Percentiles rank a stretch among this genome's conserved stretches.
Evolutionary conservation across 495 filamentous ascomycete genomes (phyloP).

Genomic region (Chaetomidium leptoderma): DNA sequence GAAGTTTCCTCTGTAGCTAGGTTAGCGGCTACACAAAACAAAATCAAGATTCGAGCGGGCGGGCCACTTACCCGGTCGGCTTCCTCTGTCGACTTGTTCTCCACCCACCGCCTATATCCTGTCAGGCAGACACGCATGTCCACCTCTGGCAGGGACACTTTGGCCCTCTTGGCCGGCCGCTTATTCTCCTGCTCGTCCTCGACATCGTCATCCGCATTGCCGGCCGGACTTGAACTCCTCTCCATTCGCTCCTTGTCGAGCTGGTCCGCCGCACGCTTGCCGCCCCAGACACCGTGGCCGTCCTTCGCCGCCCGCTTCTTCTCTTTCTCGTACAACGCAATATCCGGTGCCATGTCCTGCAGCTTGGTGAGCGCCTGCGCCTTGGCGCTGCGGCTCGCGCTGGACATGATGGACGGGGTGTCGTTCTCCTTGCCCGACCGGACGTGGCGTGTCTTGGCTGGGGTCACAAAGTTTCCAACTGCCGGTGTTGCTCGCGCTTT

Average conservation of each 20-base stretch:
- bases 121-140: slow-evolving; percentile 71
- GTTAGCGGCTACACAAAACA: slow-evolving; percentile 22
- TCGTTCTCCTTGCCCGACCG: slow-evolving; percentile 74
- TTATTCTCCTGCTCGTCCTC: slow-evolving; percentile 45
- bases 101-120: slow-evolving; percentile 72
- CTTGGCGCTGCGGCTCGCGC: slow-evolving; percentile 80
- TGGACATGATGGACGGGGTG: slow-evolving; percentile 62
- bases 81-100: slow-evolving; percentile 63
- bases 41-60: neutral
- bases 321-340: slow-evolving; percentile 89
- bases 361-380: slow-evolving; percentile 70
- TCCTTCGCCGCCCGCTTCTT: slow-evolving; percentile 70
- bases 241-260: slow-evolving; percentile 48
- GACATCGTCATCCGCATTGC: slow-evolving; percentile 43
- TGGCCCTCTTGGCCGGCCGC: slow-evolving; percentile 56
- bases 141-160: slow-evolving; percentile 55
- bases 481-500: slow-evolving; percentile 14
- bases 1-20: slow-evolving; percentile 63
- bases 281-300: slow-evolving; percentile 68
- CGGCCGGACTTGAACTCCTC: slow-evolving; percentile 32
- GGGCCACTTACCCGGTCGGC: slow-evolving; percentile 66
- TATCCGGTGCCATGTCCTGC: slow-evolving; percentile 73
- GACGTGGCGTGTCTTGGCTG: slow-evolving; percentile 40
- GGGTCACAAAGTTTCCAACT: slow-evolving; percentile 33
- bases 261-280: slow-evolving; percentile 57